phyloP scores from a whole-genome alignment of 2,329 filamentous ascomycete species.

The Bipolaris sorokiniana region DNA sequence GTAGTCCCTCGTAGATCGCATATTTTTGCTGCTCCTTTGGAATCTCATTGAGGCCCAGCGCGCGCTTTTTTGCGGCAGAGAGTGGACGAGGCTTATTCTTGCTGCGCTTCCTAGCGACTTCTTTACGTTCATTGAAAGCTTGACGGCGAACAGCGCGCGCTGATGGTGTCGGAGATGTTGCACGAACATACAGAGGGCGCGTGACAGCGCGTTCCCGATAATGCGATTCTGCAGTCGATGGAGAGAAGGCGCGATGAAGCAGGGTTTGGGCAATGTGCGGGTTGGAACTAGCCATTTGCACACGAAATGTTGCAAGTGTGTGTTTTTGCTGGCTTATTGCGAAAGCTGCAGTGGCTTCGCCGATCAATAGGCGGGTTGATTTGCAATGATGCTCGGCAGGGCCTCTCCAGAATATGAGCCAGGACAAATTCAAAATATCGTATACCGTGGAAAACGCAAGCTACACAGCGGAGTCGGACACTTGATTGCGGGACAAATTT shows the following conservation, averaged over 20 bases:
- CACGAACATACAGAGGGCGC: constrained; percentile 78
- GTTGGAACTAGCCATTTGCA: constrained; percentile 30
- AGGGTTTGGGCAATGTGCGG: constrained; percentile 58
- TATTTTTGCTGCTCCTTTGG: constrained; percentile 73
- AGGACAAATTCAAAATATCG: background rate
- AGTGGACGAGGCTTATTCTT: constrained; percentile 70
- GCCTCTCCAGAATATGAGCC: background rate
- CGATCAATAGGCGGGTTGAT: background rate
- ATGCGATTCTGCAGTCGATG: constrained; percentile 71
- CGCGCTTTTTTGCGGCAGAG: constrained; percentile 78
- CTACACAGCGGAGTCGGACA: background rate
- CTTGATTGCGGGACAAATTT: background rate
- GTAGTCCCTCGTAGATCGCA: constrained; percentile 75
- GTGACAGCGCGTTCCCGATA: constrained; percentile 83
- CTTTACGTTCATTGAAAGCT: constrained; percentile 57
- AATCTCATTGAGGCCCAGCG: constrained; percentile 74
- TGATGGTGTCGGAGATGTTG: constrained; percentile 70
- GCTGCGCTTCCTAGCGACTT: constrained; percentile 29
- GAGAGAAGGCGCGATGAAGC: constrained; percentile 78
- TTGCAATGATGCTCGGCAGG: background rate
- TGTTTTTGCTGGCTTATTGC: background rate
- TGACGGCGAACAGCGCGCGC: constrained; percentile 53
- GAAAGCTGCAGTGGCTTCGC: background rate
- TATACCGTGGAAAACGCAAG: background rate
- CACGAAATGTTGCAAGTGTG: background rate